Base-by-base conservation (phyloP, 2,329 filamentous ascomycete species). In the Fusarium temperatum region DNA sequence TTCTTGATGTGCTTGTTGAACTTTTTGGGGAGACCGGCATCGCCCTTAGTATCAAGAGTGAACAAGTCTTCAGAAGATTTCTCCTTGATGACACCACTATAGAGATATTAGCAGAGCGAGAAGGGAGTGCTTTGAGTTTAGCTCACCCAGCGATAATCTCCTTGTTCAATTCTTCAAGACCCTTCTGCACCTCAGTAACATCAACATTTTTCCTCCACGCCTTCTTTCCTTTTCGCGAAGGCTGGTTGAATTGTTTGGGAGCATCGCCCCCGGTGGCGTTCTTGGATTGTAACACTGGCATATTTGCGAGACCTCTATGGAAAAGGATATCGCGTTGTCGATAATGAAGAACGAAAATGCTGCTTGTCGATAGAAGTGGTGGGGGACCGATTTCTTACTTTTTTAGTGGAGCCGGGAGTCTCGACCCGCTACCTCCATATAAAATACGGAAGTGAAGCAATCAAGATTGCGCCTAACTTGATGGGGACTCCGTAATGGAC, bases 121-220 rank as follows among this genome's bases (percentile, higher is more conserved):
- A 28, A 41, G 18, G 5, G 51, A 36, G 7, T 12, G 53, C 12
- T 20, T 13, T 28, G 65, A 35, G 47, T 41, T 48, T 14, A 56
- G 24, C 85, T 68, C 87, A 96, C 94, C 96, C 96, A 86, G 92
- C 89, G 75, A 97, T 96, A 70, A 98, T 92, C 85, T 98, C 93
- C 67, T 97, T 93, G 78, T 96, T 94, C 75, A 97, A 86, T 79
- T 93, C 89, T 72, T 95, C 92, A 39, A 99, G 89, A 69, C 96
- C 96, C 61, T 92, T 85, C 78, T 96, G 89, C 32, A 99, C 90
- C 72, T 97, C 92, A 35, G 94, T 92, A 71, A 98, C 90, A 84
- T 99, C 94, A 83, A 99, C 94, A 85, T 99, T 98, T 83, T 98
- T 99, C 80, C 96, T 90, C 96, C 96, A 99, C 38, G 96, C 96